These are phyloP conservation scores for Candida dajiaensis DNA, from an alignment of 805 yeast genomes.

Conservation along the genomic window DNA sequence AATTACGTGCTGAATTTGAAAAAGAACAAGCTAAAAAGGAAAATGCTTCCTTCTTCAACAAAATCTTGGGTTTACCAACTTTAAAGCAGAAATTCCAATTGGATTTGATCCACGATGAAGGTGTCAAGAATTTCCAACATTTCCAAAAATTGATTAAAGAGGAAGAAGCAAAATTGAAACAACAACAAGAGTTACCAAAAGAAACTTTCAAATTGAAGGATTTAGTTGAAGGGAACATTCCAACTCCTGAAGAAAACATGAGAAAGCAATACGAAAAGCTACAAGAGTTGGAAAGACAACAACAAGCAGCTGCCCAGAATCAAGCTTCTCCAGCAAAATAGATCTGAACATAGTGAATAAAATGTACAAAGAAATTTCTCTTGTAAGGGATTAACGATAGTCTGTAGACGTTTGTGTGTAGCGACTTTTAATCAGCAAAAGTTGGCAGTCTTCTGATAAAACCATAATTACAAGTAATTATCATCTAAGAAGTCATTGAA, in stretches of 20 bases:
- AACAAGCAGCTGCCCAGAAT: conserved; percentile 9
- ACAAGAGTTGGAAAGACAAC: conserved; percentile 28
- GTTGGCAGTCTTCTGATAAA: no score
- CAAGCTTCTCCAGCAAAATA: conserved; percentile 2
- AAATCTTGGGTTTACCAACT: conserved; percentile 58
- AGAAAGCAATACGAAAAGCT: conserved; percentile 37
- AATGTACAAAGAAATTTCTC: no score
- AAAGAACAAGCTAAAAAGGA: conserved; percentile 42
- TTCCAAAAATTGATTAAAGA: conserved; percentile 81
- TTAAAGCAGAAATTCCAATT: conserved; percentile 53
- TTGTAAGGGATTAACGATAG: no score
- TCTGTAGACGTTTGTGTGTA: no score
- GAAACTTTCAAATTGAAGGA: conserved; percentile 83
- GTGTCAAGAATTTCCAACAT: conserved; percentile 80
- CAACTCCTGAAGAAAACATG: conserved; percentile 62
- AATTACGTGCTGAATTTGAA: conserved; percentile 66
- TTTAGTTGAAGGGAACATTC: conserved; percentile 76
- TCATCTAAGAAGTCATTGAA: not conserved
- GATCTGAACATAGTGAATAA: not conserved
- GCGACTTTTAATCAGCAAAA: no score
- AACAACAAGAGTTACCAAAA: conserved; percentile 72
- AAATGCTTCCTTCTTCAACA: conserved; percentile 47
- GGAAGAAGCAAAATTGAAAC: conserved; percentile 58
- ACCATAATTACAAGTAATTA: no score
- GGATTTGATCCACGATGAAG: conserved; percentile 86